phyloP scores from a whole-genome alignment of 2,329 filamentous ascomycete species.

The Juglanconis juglandina region DNA sequence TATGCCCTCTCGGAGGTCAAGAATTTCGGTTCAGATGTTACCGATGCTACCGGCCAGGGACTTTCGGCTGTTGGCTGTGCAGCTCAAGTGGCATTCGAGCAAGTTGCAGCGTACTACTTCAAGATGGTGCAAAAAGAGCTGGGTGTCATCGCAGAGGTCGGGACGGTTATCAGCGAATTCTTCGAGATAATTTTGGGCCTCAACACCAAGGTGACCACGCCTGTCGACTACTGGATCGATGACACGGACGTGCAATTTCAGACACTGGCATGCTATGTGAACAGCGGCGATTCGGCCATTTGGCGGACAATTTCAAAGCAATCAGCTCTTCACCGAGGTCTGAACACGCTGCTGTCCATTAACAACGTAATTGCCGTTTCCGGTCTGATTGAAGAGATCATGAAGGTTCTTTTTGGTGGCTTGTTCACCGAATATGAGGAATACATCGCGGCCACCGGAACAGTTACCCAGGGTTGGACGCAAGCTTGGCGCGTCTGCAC shows the following conservation, averaged over 20 bases:
- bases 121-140: slow-evolving; percentile 2
- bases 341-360: slow-evolving; percentile 3
- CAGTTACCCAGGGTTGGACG: slow-evolving; percentile 9
- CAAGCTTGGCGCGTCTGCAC: slow-evolving; percentile 8
- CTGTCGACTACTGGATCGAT: slow-evolving; percentile 7
- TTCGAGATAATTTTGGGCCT: not conserved
- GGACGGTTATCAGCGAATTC: not conserved
- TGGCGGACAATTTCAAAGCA: slow-evolving; percentile 1
- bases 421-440: not conserved
- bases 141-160: not conserved
- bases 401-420: not conserved
- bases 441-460: slow-evolving; percentile 5
- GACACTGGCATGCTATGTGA: not conserved
- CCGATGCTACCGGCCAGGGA: not conserved
- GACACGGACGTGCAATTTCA: slow-evolving; percentile 5
- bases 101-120: slow-evolving; percentile 6
- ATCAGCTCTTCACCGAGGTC: not conserved
- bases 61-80: slow-evolving; percentile 3
- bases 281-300: not conserved
- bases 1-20: not conserved
- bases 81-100: slow-evolving; percentile 1
- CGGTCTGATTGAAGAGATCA: not conserved
- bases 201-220: not conserved
- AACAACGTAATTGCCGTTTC: not conserved
- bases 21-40: not conserved